A percentile compares a stretch with the other conserved stretches of the same genome.
phyloP scores from a whole-genome alignment of 768 basidiomycete species.

The Serendipita vermifera region DNA sequence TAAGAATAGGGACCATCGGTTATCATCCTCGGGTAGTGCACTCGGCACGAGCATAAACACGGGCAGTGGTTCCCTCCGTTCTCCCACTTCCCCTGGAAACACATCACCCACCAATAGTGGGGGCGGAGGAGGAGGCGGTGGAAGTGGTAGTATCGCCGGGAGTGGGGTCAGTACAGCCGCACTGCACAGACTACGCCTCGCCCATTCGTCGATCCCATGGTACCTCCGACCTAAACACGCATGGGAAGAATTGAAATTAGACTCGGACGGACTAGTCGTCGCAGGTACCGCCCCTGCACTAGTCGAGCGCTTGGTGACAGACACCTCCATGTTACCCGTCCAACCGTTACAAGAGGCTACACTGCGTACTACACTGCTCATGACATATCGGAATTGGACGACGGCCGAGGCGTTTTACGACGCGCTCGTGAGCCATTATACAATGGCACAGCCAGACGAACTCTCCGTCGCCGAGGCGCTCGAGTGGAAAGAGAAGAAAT shows the following conservation, averaged over 20 bases:
- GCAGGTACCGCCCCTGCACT: slow-evolving; percentile 60
- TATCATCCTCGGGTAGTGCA: too few relatives aligned
- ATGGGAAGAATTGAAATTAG: slow-evolving; percentile 48
- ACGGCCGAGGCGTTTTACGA: slow-evolving; percentile 56
- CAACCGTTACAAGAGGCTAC: too few relatives aligned
- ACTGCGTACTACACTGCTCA: slow-evolving; percentile 67
- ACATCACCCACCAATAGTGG: too few relatives aligned
- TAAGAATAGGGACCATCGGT: too few relatives aligned
- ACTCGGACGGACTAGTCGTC: slow-evolving; percentile 50
- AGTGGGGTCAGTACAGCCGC: neutral
- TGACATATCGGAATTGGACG: slow-evolving; percentile 72
- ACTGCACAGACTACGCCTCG: slow-evolving; percentile 25
- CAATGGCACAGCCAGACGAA: slow-evolving; percentile 36
- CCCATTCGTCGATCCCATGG: slow-evolving; percentile 35
- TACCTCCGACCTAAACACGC: slow-evolving; percentile 45
- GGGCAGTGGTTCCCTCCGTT: too few relatives aligned
- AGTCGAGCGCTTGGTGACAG: slow-evolving; percentile 54
- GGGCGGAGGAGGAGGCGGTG: too few relatives aligned
- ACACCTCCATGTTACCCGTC: too few relatives aligned
- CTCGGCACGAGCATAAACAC: too few relatives aligned
- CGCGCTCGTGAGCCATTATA: slow-evolving; percentile 49
- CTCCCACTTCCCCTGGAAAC: too few relatives aligned
- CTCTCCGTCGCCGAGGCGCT: slow-evolving; percentile 39
- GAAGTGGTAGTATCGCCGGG: too few relatives aligned
- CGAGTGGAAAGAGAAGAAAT: slow-evolving; percentile 54